Evolutionary conservation across 768 basidiomycete species (phyloP).

Genomic region (Termitomyces sp.): DNA sequence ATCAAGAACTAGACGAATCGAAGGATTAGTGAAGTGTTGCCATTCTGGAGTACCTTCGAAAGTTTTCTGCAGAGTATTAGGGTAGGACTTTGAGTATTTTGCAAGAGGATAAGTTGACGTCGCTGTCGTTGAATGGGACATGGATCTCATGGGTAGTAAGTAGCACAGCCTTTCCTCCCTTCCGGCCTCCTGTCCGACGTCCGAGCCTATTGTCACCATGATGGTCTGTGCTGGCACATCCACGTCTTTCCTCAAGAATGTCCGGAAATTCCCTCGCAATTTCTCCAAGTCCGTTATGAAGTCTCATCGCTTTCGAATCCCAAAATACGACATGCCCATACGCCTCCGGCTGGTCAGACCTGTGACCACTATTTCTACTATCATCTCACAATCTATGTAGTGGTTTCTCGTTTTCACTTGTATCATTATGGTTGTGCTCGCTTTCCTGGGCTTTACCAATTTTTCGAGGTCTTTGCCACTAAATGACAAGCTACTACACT

Average conservation of each 20-base stretch:
- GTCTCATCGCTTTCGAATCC: conserved; percentile 56
- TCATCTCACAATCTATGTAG: conserved; percentile 27
- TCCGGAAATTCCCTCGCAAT: conserved; percentile 35
- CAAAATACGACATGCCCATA: conserved; percentile 65
- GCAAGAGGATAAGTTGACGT: conserved; percentile 49
- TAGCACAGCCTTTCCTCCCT: conserved; percentile 9
- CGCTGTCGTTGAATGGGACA: conserved; percentile 54
- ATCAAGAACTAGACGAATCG: conserved; percentile 59
- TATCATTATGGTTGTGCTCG: conserved; percentile 63
- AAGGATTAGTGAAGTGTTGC: conserved; percentile 75
- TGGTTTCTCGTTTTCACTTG: conserved; percentile 78
- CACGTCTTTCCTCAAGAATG: conserved; percentile 13
- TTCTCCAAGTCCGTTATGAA: conserved; percentile 63
- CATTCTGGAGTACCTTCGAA: conserved; percentile 44
- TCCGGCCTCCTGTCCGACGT: neutral
- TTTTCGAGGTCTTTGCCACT: conserved; percentile 57
- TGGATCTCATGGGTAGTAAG: conserved; percentile 10
- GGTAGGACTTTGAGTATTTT: conserved; percentile 70
- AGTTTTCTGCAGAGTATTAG: conserved; percentile 20
- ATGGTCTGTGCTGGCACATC: conserved; percentile 10
- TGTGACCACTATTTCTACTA: conserved; percentile 11
- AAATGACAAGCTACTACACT: conserved; percentile 78
- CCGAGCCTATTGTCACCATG: neutral
- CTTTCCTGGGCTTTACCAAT: conserved; percentile 75
- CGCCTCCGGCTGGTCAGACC: conserved; percentile 61